Conservation (phyloP, 2,329 filamentous ascomycete species). For the Fusarium acutatum region DNA sequence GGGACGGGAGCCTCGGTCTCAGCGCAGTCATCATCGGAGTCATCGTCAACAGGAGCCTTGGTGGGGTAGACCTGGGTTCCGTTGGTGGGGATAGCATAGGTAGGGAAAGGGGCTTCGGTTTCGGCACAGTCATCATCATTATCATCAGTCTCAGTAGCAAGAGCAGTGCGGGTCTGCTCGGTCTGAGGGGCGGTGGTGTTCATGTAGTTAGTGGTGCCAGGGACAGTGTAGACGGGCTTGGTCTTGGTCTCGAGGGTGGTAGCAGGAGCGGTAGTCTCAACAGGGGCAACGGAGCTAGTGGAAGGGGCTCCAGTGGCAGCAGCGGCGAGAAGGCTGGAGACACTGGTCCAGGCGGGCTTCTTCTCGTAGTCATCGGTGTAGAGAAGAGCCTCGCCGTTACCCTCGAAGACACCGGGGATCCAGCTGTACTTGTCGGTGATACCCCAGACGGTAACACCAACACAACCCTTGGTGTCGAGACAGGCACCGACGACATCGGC, state of each 20-base stretch:
- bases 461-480: constrained; percentile 49
- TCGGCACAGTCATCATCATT: constrained; percentile 27
- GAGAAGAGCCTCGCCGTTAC: constrained; percentile 52
- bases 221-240: constrained; percentile 11
- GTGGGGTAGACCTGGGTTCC: constrained; percentile 15
- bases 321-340: constrained; percentile 47
- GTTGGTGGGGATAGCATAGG: constrained; percentile 27
- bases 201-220: constrained; percentile 3
- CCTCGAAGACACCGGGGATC: constrained; percentile 51
- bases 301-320: constrained; percentile 25
- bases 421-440: constrained; percentile 52
- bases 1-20: not conserved
- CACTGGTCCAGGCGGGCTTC: constrained; percentile 53
- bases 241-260: constrained; percentile 21
- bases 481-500: constrained; percentile 50
- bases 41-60: not conserved
- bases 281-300: not conserved
- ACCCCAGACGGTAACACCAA: constrained; percentile 57
- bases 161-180: constrained; percentile 25
- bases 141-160: constrained; percentile 19
- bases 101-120: constrained; percentile 15
- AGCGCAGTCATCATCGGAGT: constrained; percentile 16
- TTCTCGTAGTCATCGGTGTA: constrained; percentile 49
- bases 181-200: constrained; percentile 28
- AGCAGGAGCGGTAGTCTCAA: constrained; percentile 5